Evolutionary conservation across 2,329 filamentous ascomycete species (phyloP).

Genomic region (Dryadomyces sulphureus): DNA sequence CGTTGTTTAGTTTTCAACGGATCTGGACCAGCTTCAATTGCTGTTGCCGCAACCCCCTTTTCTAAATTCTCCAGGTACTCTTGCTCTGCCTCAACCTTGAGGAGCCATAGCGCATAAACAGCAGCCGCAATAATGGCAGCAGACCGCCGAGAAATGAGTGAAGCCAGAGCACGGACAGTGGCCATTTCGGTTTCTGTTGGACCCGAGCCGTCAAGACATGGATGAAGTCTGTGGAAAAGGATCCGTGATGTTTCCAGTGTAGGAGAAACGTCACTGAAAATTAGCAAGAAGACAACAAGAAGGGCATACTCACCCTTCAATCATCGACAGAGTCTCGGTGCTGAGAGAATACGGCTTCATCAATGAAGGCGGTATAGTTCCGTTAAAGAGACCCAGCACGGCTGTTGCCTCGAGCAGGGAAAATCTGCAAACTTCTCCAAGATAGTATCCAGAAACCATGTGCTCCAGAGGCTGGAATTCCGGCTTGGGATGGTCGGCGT

Average conservation of each 20-base stretch:
- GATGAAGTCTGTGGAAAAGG: slow-evolving; percentile 35
- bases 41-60: not conserved
- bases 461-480: slow-evolving; percentile 49
- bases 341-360: slow-evolving; percentile 39
- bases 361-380: slow-evolving; percentile 39
- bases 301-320: slow-evolving; percentile 33
- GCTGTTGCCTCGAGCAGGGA: slow-evolving; percentile 43
- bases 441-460: slow-evolving; percentile 49
- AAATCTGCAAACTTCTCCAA: slow-evolving; percentile 49
- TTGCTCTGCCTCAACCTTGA: slow-evolving; percentile 34
- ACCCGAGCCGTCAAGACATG: slow-evolving; percentile 19
- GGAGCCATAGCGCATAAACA: slow-evolving; percentile 43
- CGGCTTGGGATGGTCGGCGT: slow-evolving; percentile 35
- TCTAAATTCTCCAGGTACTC: slow-evolving; percentile 20
- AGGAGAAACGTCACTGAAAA: not conserved
- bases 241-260: slow-evolving; percentile 26
- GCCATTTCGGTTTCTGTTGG: slow-evolving; percentile 31
- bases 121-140: slow-evolving; percentile 44
- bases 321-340: slow-evolving; percentile 43
- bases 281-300: not conserved
- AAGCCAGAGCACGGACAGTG: slow-evolving; percentile 37
- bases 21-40: too few species aligned
- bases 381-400: slow-evolving; percentile 38
- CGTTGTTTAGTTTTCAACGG: too few species aligned
- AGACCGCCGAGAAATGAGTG: slow-evolving; percentile 40